Percentiles rank a stretch among this genome's conserved stretches.
These are phyloP conservation scores for Amanita fuliginea DNA, from an alignment of 768 basidiomycete species.

Conservation along the genomic window DNA sequence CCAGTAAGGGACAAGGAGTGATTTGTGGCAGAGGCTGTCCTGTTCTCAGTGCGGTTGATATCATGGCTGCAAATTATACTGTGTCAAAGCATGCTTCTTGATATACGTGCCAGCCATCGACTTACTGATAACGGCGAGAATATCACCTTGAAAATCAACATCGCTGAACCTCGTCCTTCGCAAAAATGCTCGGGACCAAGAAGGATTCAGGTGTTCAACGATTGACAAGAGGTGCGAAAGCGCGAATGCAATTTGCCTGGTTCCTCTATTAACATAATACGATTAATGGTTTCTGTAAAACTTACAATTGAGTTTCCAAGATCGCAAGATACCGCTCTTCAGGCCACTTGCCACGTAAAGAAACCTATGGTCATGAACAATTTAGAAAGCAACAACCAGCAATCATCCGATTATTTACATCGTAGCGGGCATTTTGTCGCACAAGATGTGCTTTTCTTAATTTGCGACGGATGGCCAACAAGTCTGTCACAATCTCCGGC, in stretches of 20 bases:
- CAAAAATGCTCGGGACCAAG: slow-evolving; percentile 72
- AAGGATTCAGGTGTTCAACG: slow-evolving; percentile 57
- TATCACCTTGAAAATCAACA: slow-evolving; percentile 74
- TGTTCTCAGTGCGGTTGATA: slow-evolving; percentile 63
- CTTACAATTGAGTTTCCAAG: slow-evolving; percentile 57
- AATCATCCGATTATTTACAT: slow-evolving; percentile 31
- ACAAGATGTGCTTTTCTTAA: slow-evolving; percentile 49
- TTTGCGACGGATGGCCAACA: slow-evolving; percentile 70
- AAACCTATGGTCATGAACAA: slow-evolving; percentile 36
- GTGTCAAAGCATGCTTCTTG: neutral
- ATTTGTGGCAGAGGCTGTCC: slow-evolving; percentile 76
- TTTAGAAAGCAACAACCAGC: neutral
- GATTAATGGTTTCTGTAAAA: neutral
- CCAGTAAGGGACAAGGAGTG: slow-evolving; percentile 62
- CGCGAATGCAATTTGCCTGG: slow-evolving; percentile 55
- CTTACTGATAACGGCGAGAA: slow-evolving; percentile 70
- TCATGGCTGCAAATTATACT: slow-evolving; percentile 41
- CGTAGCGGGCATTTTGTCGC: slow-evolving; percentile 52
- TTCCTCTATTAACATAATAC: neutral
- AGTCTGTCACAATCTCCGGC: slow-evolving; percentile 44
- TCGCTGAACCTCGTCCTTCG: slow-evolving; percentile 67
- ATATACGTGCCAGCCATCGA: slow-evolving; percentile 10
- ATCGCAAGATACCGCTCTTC: slow-evolving; percentile 64
- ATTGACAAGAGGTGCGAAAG: slow-evolving; percentile 69
- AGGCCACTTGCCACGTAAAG: slow-evolving; percentile 71